These are phyloP conservation scores for Colletotrichum graminicola DNA, from an alignment of 2,329 filamentous ascomycete species.

Conservation along the genomic window DNA sequence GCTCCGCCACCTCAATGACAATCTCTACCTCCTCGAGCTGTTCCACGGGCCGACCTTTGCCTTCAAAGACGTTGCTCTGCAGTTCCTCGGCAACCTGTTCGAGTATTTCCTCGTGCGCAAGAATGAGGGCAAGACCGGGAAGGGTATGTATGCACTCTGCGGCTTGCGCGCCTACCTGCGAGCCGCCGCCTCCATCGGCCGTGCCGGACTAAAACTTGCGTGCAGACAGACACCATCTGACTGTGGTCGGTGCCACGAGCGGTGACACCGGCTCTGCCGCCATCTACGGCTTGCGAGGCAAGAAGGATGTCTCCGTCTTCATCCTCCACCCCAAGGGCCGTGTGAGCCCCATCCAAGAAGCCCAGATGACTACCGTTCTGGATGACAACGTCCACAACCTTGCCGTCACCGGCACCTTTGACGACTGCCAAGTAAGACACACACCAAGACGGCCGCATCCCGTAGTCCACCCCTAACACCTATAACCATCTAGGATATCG, in stretches of 20 bases:
- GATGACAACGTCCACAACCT: slow-evolving; percentile 95
- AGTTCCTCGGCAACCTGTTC: slow-evolving; percentile 96
- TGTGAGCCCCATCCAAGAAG: slow-evolving; percentile 92
- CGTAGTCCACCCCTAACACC: background rate
- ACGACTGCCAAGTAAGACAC: slow-evolving; percentile 83
- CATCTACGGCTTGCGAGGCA: slow-evolving; percentile 93
- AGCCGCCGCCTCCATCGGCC: background rate
- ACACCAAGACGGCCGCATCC: background rate
- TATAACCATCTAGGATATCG: slow-evolving; percentile 74
- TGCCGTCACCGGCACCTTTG: slow-evolving; percentile 89
- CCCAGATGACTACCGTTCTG: slow-evolving; percentile 95
- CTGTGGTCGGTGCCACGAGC: slow-evolving; percentile 87
- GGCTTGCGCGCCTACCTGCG: background rate
- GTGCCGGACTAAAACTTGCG: slow-evolving; percentile 43
- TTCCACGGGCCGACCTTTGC: slow-evolving; percentile 97
- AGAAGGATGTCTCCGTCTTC: slow-evolving; percentile 97
- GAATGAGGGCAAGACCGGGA: slow-evolving; percentile 76
- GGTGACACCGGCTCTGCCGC: slow-evolving; percentile 94
- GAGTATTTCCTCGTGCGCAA: slow-evolving; percentile 85
- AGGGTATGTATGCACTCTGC: slow-evolving; percentile 52
- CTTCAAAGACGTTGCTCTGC: slow-evolving; percentile 92
- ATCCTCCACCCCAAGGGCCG: slow-evolving; percentile 94
- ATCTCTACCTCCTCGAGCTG: slow-evolving; percentile 89
- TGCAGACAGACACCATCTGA: slow-evolving; percentile 80
- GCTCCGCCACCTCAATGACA: slow-evolving; percentile 79